These are phyloP conservation scores for Pseudoturritis turrita DNA, from an alignment of 345 rosid species.

Conservation along the genomic window DNA sequence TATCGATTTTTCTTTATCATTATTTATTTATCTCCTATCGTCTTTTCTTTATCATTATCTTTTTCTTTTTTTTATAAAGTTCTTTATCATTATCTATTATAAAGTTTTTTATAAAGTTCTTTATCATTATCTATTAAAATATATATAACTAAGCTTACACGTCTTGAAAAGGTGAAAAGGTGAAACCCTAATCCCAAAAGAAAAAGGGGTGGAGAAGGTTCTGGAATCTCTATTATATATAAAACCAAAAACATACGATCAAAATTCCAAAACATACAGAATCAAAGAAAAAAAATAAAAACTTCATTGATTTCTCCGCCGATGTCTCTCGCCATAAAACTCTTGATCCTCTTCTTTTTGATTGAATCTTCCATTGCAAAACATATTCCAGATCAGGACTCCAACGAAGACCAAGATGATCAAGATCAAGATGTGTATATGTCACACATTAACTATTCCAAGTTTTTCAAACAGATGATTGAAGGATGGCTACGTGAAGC, in stretches of 20 bases:
- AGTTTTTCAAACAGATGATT: background rate
- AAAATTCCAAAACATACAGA: background rate
- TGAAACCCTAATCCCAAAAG: background rate
- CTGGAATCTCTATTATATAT: too few relatives aligned
- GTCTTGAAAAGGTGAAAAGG: too few relatives aligned
- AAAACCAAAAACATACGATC: background rate
- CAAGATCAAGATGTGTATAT: background rate
- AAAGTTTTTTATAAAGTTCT: too few relatives aligned
- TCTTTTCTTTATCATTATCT: too few relatives aligned
- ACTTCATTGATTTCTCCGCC: background rate
- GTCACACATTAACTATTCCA: background rate
- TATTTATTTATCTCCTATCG: too few relatives aligned
- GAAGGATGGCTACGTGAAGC: background rate
- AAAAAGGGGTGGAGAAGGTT: background rate
- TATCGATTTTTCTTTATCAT: too few relatives aligned
- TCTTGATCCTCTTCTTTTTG: background rate
- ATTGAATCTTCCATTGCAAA: background rate
- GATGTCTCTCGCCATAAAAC: background rate
- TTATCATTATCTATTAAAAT: too few relatives aligned
- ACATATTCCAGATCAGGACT: background rate
- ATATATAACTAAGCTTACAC: too few relatives aligned
- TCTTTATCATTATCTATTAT: too few relatives aligned
- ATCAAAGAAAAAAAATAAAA: background rate
- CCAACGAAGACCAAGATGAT: background rate
- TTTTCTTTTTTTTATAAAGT: too few relatives aligned